Conservation (phyloP, 495 filamentous ascomycete species). For the Neurospora sp. region DNA sequence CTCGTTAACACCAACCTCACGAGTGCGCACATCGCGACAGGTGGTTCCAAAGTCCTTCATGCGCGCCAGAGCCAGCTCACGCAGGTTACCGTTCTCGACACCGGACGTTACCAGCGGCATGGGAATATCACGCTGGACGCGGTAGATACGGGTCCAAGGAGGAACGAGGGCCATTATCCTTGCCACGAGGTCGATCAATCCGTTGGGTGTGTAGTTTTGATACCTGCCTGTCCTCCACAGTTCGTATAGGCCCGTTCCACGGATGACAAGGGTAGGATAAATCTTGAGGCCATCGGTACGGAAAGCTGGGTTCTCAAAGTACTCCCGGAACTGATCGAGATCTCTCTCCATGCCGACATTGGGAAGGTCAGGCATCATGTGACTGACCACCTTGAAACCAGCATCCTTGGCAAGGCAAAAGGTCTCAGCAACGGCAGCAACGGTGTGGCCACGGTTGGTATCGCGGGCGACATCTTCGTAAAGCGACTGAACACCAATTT, state of each 20-base stretch:
- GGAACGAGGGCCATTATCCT: constrained; percentile 89
- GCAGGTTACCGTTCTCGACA: constrained; percentile 94
- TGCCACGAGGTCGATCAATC: constrained; percentile 87
- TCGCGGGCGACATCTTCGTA: constrained; percentile 98
- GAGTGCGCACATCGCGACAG: constrained; percentile 93
- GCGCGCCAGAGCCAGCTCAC: constrained; percentile 80
- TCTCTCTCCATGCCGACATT: constrained; percentile 99
- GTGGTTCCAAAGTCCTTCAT: constrained; percentile 99
- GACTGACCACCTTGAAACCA: constrained; percentile 95
- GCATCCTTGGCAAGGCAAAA: constrained; percentile 94
- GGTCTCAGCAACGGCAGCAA: constrained; percentile 86
- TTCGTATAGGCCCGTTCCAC: constrained; percentile 93
- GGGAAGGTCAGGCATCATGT: constrained; percentile 99
- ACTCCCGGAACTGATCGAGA: constrained; percentile 91
- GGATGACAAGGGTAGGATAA: constrained; percentile 95
- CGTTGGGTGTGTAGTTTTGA: constrained; percentile 97
- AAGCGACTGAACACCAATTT: constrained; percentile 90
- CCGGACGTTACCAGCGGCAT: constrained; percentile 97
- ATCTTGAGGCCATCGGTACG: constrained; percentile 98
- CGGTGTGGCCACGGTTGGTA: constrained; percentile 94
- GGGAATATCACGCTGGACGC: constrained; percentile 95
- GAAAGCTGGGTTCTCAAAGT: constrained; percentile 94
- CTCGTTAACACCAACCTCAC: constrained; percentile 96
- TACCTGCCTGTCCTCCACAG: constrained; percentile 94
- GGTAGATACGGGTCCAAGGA: constrained; percentile 97